Evolutionary conservation across 2,329 filamentous ascomycete species (phyloP), one percentile per base, ranked within the genome.

Genomic region (Colletotrichum phormii): DNA sequence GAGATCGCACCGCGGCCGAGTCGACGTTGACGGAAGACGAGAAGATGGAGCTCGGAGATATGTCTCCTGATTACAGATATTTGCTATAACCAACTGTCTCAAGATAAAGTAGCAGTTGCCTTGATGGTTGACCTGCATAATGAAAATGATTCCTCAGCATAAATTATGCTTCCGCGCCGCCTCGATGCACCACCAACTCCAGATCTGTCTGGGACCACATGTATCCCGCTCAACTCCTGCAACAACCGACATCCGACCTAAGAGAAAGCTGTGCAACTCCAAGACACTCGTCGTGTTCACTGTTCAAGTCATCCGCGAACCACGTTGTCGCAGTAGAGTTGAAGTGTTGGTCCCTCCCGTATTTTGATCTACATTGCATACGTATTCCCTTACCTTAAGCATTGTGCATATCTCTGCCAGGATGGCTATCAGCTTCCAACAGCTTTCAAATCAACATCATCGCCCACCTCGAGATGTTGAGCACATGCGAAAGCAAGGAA

Each of bases 31-130:
- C 89, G 0, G 88, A 91, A 77, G 87, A 89, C 58, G 89, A 93
- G 79, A 91, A 91, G 84, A 87, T 84, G 31, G 87, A 89, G 73
- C 74, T 91, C 77, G 90, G 90, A 1, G 90, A 92, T 77, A 74
- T 89, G 81, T 88, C 83, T 66, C 89, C 90, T 2, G 87, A 88
- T 18, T 92, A 91, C 78, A 83, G 90, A 74, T 92, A 91, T 79
- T 77, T 89, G 70, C 76, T 90, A 74, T 91, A 84, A 13, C 1
- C 2, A 9, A 9, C 9, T 55, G 1, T 18, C 12, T 24, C 26
- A n/a, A 33, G 26, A 57, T 7, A 33, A 29, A 33, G 24, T n/a
- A 33, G 54, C 15, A 33, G 26, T 49, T n/a, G 42, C 18, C 42
- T 49, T n/a, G 42, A 49, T 22, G 42, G 42, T 11, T 49, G 42